Evolutionary conservation across 1,139 yeast species (phyloP).

Genomic region (Candida tunisiensis): DNA sequence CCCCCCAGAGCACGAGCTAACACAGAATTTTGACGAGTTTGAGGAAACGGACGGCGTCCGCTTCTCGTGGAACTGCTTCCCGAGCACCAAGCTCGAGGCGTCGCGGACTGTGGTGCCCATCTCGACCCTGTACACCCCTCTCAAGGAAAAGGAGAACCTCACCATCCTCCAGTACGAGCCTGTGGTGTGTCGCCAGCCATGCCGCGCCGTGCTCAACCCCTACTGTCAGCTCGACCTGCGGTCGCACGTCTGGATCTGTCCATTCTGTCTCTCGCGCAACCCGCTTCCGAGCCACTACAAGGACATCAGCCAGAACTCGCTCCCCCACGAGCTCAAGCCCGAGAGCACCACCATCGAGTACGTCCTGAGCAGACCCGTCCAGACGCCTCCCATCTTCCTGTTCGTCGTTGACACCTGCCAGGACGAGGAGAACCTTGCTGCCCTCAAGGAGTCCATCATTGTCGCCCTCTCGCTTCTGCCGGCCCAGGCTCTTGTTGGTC

Average conservation of each 20-base stretch:
- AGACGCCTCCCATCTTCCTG: slow-evolving; percentile 81
- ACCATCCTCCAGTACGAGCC: slow-evolving; percentile 86
- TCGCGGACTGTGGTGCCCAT: slow-evolving; percentile 88
- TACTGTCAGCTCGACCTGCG: slow-evolving; percentile 67
- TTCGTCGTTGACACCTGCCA: slow-evolving; percentile 90
- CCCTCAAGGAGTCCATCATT: slow-evolving; percentile 74
- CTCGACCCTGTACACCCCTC: slow-evolving; percentile 87
- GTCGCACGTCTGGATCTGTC: slow-evolving; percentile 80
- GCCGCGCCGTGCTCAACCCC: slow-evolving; percentile 81
- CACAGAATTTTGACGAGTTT: slow-evolving; percentile 50
- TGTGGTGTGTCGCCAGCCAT: slow-evolving; percentile 62
- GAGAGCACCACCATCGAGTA: slow-evolving; percentile 82
- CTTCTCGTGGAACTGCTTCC: slow-evolving; percentile 80
- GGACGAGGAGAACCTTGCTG: slow-evolving; percentile 81
- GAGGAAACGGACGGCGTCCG: slow-evolving; percentile 88
- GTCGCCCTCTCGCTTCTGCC: slow-evolving; percentile 72
- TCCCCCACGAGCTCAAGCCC: slow-evolving; percentile 76
- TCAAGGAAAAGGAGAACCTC: slow-evolving; percentile 62
- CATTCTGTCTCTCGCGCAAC: slow-evolving; percentile 67
- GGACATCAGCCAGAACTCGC: slow-evolving; percentile 63
- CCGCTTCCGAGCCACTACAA: slow-evolving; percentile 84
- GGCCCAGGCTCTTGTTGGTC: slow-evolving; percentile 82
- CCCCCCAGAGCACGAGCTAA: too few species aligned
- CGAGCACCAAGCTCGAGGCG: slow-evolving; percentile 82
- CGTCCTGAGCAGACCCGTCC: slow-evolving; percentile 74